Percentiles rank a stretch among this genome's conserved stretches.
Conservation (phyloP, 2,329 filamentous ascomycete genomes). For the Plenodomus biglobosus region DNA sequence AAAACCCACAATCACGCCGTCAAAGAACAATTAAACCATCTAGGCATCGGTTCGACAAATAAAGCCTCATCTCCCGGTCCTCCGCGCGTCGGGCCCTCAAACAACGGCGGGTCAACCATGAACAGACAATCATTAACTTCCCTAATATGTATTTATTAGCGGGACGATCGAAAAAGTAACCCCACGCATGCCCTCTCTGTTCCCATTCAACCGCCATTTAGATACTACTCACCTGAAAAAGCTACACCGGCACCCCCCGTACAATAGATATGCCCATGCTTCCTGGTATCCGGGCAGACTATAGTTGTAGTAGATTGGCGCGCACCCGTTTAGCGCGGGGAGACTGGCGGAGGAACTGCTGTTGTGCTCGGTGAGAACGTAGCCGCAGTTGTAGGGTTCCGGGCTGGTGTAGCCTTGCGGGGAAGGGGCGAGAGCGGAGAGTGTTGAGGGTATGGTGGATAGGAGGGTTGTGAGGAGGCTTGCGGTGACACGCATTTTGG, state of each 20-base stretch:
- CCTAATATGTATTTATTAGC: not conserved
- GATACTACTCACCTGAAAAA: conserved; percentile 10
- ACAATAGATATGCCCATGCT: conserved; percentile 11
- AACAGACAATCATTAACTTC: not conserved
- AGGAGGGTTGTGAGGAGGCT: not conserved
- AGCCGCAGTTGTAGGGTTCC: conserved; percentile 14
- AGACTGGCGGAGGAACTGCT: conserved; percentile 10
- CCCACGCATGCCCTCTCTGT: too few relatives aligned
- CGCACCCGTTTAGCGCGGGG: conserved; percentile 6
- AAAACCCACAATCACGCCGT: too few relatives aligned
- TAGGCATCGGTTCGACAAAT: not conserved
- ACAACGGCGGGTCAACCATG: not conserved
- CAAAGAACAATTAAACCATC: not conserved
- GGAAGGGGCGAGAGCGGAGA: conserved; percentile 1
- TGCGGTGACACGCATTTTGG: not conserved
- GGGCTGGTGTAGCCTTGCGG: not conserved
- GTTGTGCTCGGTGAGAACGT: conserved; percentile 14
- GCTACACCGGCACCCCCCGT: conserved; percentile 9
- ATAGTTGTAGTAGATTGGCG: conserved; percentile 11
- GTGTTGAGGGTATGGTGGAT: not conserved
- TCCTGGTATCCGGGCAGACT: conserved; percentile 9
- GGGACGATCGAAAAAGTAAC: too few relatives aligned
- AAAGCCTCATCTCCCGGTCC: not conserved
- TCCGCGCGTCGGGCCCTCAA: not conserved
- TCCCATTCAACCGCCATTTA: too few relatives aligned